Percentiles rank a stretch among this genome's conserved stretches.
phyloP scores from a whole-genome alignment of 1,284 basidiomycete species.

The Pterula multifida region DNA sequence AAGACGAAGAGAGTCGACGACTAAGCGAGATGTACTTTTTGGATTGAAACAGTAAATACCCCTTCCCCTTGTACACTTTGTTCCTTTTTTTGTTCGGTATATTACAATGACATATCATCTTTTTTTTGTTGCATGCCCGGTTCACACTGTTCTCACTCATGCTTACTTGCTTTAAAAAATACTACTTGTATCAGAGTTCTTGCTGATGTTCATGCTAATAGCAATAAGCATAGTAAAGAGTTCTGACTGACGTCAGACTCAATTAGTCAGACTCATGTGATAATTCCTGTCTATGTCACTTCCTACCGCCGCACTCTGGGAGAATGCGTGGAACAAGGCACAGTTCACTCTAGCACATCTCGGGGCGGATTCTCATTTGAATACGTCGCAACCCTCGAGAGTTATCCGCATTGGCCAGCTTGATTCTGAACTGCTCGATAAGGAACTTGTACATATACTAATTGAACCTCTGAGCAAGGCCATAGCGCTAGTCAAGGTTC shows the following conservation, averaged over 20 bases:
- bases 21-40: background rate
- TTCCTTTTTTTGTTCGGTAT: too few species aligned
- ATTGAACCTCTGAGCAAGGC: conserved; percentile 76
- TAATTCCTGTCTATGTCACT: too few species aligned
- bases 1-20: background rate
- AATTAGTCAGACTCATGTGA: too few species aligned
- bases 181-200: too few species aligned
- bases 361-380: conserved; percentile 20
- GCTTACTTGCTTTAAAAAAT: too few species aligned
- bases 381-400: conserved; percentile 23
- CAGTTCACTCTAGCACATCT: conserved; percentile 40
- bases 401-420: conserved; percentile 82
- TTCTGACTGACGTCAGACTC: too few species aligned
- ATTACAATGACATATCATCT: too few species aligned
- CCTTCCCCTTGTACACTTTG: too few species aligned
- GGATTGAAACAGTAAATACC: background rate
- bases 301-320: conserved; percentile 28
- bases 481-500: conserved; percentile 58
- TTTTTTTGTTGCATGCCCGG: too few species aligned
- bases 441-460: conserved; percentile 76
- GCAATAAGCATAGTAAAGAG: too few species aligned
- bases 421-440: conserved; percentile 87
- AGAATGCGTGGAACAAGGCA: conserved; percentile 50
- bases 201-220: too few species aligned
- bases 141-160: too few species aligned